Evolutionary conservation across 31 red algal genomes (phyloP), one percentile per base, ranked within the genome.

Genomic region (Endocladia muricata): DNA sequence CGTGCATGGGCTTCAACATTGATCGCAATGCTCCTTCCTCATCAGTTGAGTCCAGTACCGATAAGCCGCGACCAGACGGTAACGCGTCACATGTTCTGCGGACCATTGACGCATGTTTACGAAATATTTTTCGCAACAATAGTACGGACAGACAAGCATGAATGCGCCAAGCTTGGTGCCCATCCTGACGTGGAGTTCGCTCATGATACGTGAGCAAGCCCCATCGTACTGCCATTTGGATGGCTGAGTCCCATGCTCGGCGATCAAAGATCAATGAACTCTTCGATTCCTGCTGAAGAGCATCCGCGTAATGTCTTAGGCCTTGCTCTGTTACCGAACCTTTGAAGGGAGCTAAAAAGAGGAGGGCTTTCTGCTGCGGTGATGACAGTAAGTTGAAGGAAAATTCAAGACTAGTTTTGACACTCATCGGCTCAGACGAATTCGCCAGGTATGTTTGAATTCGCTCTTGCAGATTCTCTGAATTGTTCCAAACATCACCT

Each of bases 311-410:
- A 55, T 75, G 49, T 2, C 11, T 25, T 13, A 75, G 42, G 29
- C 71, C 49, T 33, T 75, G 39, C 29, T 44, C 71, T 31, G 71
- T 37, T 4, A 75, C 71, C 13, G 71, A 75, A n/a, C 71, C 71
- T 57, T 75, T 75, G 28, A 75, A 75, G 3, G 71, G 71, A 41
- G 71, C 71, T 21, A 75, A 37, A 75, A 75, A 75, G 0, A 75
- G 43, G 17, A 75, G 49, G 6, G 71, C 71, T 34, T 57, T 58
- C 47, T 75, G 71, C 26, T 75, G 71, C 7, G 71, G 33, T 3
- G 43, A 15, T 8, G 71, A 57, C 11, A 75, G 43, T n/a, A 75
- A 38, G 33, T 57, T 75, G 71, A 75, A 75, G 21, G 71, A 75
- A 21, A 58, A 75, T 57, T 75, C 71, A 3, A 75, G 48, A 31